Conservation (phyloP, 1,284 basidiomycete species). For the Rugosomyces carneus region DNA sequence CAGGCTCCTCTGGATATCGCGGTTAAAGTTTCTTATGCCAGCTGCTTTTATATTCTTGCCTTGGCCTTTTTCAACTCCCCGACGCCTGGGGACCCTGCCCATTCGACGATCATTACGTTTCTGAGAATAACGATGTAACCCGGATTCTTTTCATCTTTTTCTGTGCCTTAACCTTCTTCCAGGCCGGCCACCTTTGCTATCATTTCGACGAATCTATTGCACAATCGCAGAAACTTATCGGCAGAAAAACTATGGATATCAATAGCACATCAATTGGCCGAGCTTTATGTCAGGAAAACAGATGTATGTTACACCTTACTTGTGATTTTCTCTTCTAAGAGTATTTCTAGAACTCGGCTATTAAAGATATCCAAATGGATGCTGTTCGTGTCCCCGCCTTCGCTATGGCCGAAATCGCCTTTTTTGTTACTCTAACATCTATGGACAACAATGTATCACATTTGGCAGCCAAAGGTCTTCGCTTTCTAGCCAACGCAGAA, state of each 20-base stretch:
- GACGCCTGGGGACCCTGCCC: slow-evolving; percentile 34
- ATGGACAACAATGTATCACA: slow-evolving; percentile 59
- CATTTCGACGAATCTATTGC: slow-evolving; percentile 52
- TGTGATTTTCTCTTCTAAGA: slow-evolving; percentile 4
- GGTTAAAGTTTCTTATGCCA: slow-evolving; percentile 51
- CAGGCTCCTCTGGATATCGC: slow-evolving; percentile 54
- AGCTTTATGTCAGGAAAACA: slow-evolving; percentile 43
- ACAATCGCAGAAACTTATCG: slow-evolving; percentile 51
- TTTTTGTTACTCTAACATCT: slow-evolving; percentile 65
- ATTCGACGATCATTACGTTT: slow-evolving; percentile 26
- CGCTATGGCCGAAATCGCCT: slow-evolving; percentile 61
- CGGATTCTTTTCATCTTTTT: neutral
- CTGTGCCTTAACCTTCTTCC: slow-evolving; percentile 9
- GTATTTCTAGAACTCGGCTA: slow-evolving; percentile 34
- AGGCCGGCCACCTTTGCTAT: slow-evolving; percentile 54
- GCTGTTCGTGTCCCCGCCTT: slow-evolving; percentile 53
- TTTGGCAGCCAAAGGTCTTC: slow-evolving; percentile 61
- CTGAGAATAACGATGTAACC: slow-evolving; percentile 28
- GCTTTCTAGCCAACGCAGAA: slow-evolving; percentile 61
- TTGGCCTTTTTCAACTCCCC: slow-evolving; percentile 38
- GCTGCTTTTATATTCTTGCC: slow-evolving; percentile 39
- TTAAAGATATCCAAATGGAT: slow-evolving; percentile 43
- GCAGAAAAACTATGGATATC: slow-evolving; percentile 62
- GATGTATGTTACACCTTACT: slow-evolving; percentile 33
- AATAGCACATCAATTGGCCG: slow-evolving; percentile 54